Conservation (phyloP, 2,329 filamentous ascomycete species). For the Emydomyces testavorans region DNA sequence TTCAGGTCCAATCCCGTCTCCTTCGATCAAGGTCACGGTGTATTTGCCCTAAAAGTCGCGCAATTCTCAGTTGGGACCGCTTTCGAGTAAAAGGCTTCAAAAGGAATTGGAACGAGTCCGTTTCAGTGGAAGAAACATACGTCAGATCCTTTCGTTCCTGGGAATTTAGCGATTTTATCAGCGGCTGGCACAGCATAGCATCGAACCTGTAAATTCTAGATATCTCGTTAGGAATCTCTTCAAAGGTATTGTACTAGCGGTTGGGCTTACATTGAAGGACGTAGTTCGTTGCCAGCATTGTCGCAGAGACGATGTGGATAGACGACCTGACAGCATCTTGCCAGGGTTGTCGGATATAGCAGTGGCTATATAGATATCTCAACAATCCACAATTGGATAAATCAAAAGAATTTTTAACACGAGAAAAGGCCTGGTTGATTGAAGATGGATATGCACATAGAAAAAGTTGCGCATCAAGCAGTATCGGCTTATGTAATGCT, state of each 20-base stretch:
- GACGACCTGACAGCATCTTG: conserved; percentile 75
- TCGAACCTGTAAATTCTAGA: conserved; percentile 43
- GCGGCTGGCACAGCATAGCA: conserved; percentile 44
- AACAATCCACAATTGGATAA: not conserved
- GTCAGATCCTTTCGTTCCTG: conserved; percentile 76
- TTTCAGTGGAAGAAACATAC: conserved; percentile 44
- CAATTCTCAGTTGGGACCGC: conserved; percentile 1
- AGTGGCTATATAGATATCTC: conserved; percentile 3
- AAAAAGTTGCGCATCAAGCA: not conserved
- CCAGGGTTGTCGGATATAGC: conserved; percentile 15
- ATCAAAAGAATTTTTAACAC: not conserved
- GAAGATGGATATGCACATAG: not conserved
- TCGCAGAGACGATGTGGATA: conserved; percentile 62
- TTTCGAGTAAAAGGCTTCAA: not conserved
- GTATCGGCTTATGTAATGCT: too few species aligned
- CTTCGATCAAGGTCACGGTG: conserved; percentile 93
- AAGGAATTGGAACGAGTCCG: conserved; percentile 8
- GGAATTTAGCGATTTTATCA: conserved; percentile 81
- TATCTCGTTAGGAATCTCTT: conserved; percentile 2
- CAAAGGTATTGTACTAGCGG: not conserved
- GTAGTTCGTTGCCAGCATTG: conserved; percentile 59
- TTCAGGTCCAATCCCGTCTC: conserved; percentile 96
- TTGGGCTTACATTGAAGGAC: conserved; percentile 46
- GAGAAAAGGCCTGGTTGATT: not conserved
- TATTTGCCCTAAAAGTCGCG: conserved; percentile 62